Conservation (phyloP, 2,329 filamentous ascomycete genomes). For the Lachnellula suecica region DNA sequence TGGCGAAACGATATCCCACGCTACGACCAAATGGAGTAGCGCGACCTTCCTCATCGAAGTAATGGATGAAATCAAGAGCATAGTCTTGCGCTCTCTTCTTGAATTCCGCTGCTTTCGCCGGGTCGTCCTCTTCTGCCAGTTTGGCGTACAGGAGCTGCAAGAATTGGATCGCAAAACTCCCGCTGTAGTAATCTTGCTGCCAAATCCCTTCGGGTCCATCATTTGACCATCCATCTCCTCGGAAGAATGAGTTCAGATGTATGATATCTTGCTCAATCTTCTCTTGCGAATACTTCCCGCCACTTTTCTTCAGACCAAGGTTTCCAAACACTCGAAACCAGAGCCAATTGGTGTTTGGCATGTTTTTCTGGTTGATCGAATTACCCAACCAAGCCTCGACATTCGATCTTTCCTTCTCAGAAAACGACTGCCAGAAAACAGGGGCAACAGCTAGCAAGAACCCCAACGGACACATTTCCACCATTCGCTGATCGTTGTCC, state of each 20-base stretch:
- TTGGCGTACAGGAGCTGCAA: slow-evolving; percentile 76
- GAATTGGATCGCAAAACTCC: slow-evolving; percentile 80
- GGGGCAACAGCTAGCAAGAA: slow-evolving; percentile 69
- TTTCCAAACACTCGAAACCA: slow-evolving; percentile 88
- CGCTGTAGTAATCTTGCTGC: slow-evolving; percentile 85
- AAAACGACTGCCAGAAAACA: slow-evolving; percentile 52
- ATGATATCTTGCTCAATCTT: slow-evolving; percentile 73
- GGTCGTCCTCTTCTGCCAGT: slow-evolving; percentile 66
- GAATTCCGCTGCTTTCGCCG: slow-evolving; percentile 66
- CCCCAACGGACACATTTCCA: slow-evolving; percentile 79
- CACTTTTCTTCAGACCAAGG: slow-evolving; percentile 72
- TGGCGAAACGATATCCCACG: slow-evolving; percentile 79
- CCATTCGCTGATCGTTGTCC: slow-evolving; percentile 80
- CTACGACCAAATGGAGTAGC: slow-evolving; percentile 77
- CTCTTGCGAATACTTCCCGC: slow-evolving; percentile 67
- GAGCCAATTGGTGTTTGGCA: slow-evolving; percentile 68
- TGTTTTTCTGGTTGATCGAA: slow-evolving; percentile 76
- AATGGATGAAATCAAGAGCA: slow-evolving; percentile 72
- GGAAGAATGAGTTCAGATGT: slow-evolving; percentile 77
- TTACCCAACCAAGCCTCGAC: slow-evolving; percentile 72
- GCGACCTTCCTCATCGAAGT: slow-evolving; percentile 70
- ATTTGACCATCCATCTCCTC: slow-evolving; percentile 81
- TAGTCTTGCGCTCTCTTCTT: slow-evolving; percentile 64
- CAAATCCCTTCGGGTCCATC: slow-evolving; percentile 77
- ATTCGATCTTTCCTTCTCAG: slow-evolving; percentile 60